Conservation (phyloP, 1,139 yeast genomes). For the Scheffersomyces titani region DNA sequence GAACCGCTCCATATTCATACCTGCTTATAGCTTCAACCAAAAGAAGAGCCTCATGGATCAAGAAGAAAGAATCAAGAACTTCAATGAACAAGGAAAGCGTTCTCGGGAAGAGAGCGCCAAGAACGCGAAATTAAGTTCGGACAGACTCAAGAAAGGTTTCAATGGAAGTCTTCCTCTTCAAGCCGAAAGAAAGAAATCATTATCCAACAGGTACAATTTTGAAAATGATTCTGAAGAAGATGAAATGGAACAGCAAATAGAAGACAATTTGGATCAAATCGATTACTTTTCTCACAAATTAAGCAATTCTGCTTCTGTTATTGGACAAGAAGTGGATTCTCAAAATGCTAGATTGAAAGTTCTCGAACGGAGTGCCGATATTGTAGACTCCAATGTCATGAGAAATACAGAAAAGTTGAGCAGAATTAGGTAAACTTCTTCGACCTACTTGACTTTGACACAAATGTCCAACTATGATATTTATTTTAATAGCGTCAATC, state of each 20-base stretch:
- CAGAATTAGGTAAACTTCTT: conserved; percentile 33
- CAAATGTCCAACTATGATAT: neutral
- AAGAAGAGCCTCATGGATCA: conserved; percentile 73
- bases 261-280: conserved; percentile 55
- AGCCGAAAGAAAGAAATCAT: conserved; percentile 48
- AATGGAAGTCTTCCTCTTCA: conserved; percentile 48
- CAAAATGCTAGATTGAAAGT: conserved; percentile 51
- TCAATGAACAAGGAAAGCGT: conserved; percentile 39
- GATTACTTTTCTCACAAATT: conserved; percentile 45
- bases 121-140: neutral
- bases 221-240: conserved; percentile 61
- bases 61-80: conserved; percentile 68
- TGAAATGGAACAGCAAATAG: conserved; percentile 58
- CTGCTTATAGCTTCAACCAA: conserved; percentile 77
- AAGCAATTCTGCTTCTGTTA: conserved; percentile 43
- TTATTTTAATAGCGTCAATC: neutral
- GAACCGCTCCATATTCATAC: conserved; percentile 81
- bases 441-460: neutral
- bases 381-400: conserved; percentile 56
- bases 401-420: conserved; percentile 48
- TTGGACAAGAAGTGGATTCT: conserved; percentile 50
- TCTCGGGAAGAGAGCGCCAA: neutral
- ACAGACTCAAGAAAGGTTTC: conserved; percentile 42
- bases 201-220: conserved; percentile 51
- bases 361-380: conserved; percentile 58